A percentile compares a stretch with the other conserved stretches of the same genome.
phyloP scores from a whole-genome alignment of 768 basidiomycete genomes.

The Trametes meyenii region DNA sequence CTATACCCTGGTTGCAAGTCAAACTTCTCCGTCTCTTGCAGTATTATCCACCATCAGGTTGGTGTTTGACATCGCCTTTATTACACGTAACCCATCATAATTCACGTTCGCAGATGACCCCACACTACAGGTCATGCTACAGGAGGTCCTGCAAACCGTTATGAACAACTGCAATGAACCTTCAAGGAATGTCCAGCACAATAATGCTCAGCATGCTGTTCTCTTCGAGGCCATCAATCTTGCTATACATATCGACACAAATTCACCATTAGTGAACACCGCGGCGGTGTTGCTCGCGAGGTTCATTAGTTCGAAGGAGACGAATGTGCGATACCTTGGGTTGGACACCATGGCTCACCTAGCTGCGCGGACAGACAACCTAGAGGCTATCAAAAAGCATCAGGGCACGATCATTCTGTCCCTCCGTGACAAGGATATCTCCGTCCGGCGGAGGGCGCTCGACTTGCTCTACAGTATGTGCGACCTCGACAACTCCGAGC shows the following conservation, averaged over 20 bases:
- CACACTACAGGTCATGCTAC: slow-evolving; percentile 72
- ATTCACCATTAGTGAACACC: slow-evolving; percentile 82
- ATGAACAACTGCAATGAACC: slow-evolving; percentile 92
- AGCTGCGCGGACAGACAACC: slow-evolving; percentile 88
- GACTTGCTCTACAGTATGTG: slow-evolving; percentile 99
- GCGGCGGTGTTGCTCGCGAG: slow-evolving; percentile 91
- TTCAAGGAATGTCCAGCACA: slow-evolving; percentile 94
- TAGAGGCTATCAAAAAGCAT: slow-evolving; percentile 92
- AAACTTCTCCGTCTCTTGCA: slow-evolving; percentile 91
- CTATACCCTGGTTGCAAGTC: slow-evolving; percentile 96
- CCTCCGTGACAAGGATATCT: slow-evolving; percentile 96
- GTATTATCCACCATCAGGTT: slow-evolving; percentile 95
- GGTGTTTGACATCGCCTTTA: slow-evolving; percentile 27
- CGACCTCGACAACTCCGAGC: slow-evolving; percentile 93
- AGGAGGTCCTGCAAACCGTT: slow-evolving; percentile 83
- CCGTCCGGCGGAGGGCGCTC: slow-evolving; percentile 89
- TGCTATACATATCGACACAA: slow-evolving; percentile 94
- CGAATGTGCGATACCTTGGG: slow-evolving; percentile 96
- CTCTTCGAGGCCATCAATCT: slow-evolving; percentile 97
- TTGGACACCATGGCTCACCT: slow-evolving; percentile 98
- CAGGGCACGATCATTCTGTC: slow-evolving; percentile 95
- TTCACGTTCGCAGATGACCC: slow-evolving; percentile 68
- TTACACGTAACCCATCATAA: slow-evolving; percentile 1
- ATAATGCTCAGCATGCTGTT: slow-evolving; percentile 98
- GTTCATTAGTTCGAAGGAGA: slow-evolving; percentile 98